A percentile compares a stretch with the other conserved stretches of the same genome.
These are phyloP conservation scores for Fonsecaea pedrosoi DNA, from an alignment of 2,329 filamentous ascomycete species.

Conservation along the genomic window DNA sequence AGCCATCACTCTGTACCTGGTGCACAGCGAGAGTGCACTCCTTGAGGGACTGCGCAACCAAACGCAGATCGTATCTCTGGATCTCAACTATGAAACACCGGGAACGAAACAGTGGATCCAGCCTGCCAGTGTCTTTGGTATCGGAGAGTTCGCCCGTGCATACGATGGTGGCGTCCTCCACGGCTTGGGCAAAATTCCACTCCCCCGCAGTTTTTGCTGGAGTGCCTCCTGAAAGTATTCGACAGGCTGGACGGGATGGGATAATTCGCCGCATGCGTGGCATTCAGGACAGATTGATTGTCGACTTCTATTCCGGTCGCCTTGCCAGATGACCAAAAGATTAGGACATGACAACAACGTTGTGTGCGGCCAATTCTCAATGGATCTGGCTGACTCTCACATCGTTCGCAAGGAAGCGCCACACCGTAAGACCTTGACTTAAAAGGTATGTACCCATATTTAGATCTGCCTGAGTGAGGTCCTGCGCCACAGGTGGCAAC, in stretches of 20 bases:
- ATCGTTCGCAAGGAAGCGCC: not conserved
- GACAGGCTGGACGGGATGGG: not conserved
- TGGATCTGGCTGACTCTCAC: not conserved
- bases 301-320: not conserved
- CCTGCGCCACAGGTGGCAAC: constrained; percentile 3
- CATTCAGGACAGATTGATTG: not conserved
- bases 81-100: constrained; percentile 7
- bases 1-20: not conserved
- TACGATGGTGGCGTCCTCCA: constrained; percentile 1
- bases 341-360: not conserved
- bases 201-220: not conserved
- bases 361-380: not conserved
- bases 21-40: not conserved
- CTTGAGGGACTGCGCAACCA: not conserved
- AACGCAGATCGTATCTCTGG: not conserved
- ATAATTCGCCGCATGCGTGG: not conserved
- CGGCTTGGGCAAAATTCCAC: not conserved
- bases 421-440: constrained; percentile 3
- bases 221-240: not conserved
- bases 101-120: not conserved
- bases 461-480: not conserved
- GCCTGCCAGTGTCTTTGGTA: not conserved
- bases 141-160: not conserved
- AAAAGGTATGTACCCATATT: constrained; percentile 1
- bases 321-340: not conserved